Evolutionary conservation across 2,329 filamentous ascomycete genomes (phyloP), one percentile per base, ranked within the genome.

Genomic region (Amauroascus verrucosus): DNA sequence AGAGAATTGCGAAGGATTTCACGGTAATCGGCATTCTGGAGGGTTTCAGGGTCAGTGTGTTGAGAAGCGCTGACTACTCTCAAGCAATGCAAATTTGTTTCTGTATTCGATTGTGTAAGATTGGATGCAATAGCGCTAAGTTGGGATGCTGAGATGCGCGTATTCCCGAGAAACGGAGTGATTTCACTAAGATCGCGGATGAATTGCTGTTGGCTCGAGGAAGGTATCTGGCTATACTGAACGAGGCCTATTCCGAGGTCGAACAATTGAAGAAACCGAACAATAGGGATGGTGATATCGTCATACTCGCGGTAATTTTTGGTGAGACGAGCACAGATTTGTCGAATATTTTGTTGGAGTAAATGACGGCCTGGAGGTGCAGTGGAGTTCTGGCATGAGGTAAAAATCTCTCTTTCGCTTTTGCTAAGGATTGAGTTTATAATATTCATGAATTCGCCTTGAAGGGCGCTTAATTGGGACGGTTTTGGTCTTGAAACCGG

Each of bases 371-470:
- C 56, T 69, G 70, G 50, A 70, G 54, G 32, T 60, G 53, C 28
- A 13, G 41, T 30, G 44, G 46, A 26, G 8, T 28, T 13, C 47
- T 53, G n/a, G 53, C 63, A 44, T 11, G 41, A 46, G 1, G 55
- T 51, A 16, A 69, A 46, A 28, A 68, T 61, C 6, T 60, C 54
- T 33, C 71, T 70, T 0, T 63, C 64, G 13, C 60, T 63, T 51
- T 67, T 63, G 26, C 75, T 72, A 20, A 83, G 70, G 14, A 84
- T 70, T n/a, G 78, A 75, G 56, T 82, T 84, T 38, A 94, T 70
- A 24, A 94, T 70, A 57, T 86, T 90, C 50, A 78, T 80, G 62
- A 97, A 91, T 61, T 96, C 88, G 7, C 84, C 85, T 60, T 96
- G 89, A 3, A 97, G 72, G 41, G 83, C 73, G 51, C 77, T 72